Conservation (phyloP, 1,284 basidiomycete genomes). For the Athelia sp. region DNA sequence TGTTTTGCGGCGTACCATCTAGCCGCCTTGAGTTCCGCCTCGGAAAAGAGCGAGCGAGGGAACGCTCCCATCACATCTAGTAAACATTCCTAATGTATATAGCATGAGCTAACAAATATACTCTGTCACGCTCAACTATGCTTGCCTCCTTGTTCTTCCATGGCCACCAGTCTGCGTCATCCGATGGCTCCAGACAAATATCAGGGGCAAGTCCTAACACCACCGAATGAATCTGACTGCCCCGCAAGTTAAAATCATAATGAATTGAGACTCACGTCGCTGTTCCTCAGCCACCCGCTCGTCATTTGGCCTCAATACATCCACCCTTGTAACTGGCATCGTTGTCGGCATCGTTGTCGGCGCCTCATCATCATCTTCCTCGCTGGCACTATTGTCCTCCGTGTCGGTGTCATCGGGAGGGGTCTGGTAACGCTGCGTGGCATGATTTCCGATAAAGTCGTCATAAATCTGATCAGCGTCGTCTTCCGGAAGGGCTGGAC, state of each 20-base stretch:
- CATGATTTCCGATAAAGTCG: not conserved
- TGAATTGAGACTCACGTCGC: not conserved
- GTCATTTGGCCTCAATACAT: not conserved
- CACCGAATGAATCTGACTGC: not conserved
- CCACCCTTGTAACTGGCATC: not conserved
- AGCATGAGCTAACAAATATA: not conserved
- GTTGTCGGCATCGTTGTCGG: not conserved
- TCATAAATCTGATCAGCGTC: not conserved
- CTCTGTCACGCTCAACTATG: not conserved
- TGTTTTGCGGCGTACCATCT: slow-evolving; percentile 6
- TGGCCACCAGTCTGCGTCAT: not conserved
- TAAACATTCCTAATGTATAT: not conserved
- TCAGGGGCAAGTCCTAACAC: not conserved
- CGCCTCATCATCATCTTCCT: not conserved
- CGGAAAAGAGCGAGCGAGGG: slow-evolving; percentile 9
- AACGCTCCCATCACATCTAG: slow-evolving; percentile 9
- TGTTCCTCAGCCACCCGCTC: not conserved
- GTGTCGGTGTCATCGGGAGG: not conserved
- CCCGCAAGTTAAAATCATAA: not conserved
- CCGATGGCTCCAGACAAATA: not conserved
- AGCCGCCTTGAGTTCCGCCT: slow-evolving; percentile 6
- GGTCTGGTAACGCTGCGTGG: not conserved
- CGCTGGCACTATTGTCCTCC: not conserved
- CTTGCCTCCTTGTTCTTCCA: not conserved
- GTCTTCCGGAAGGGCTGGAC: not conserved